A percentile compares a stretch with the other conserved stretches of the same genome.
Conservation (phyloP, 331 rosid genomes). For the Malus hybrid region DNA sequence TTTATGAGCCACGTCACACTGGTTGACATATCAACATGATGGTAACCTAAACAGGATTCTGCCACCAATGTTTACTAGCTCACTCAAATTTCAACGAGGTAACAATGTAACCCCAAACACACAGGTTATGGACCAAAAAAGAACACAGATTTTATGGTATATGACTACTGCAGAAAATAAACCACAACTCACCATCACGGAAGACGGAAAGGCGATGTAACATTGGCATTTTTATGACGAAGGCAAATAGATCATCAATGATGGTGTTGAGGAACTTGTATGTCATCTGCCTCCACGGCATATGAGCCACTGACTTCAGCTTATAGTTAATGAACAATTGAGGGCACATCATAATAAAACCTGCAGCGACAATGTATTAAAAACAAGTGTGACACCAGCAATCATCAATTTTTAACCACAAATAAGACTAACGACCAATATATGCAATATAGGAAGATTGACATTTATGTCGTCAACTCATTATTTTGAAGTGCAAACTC, state of each 20-base stretch:
- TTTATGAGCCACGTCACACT: neutral
- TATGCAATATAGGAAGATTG: neutral
- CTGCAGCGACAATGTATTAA: constrained; percentile 32
- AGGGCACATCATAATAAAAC: constrained; percentile 99
- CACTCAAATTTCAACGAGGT: neutral
- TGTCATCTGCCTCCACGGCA: constrained; percentile 99
- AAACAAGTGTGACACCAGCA: constrained; percentile 2
- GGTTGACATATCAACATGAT: neutral
- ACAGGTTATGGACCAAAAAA: neutral
- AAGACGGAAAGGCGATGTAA: constrained; percentile 93
- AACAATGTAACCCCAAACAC: neutral
- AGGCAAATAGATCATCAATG: constrained; percentile 95
- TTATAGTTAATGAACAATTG: constrained; percentile 95
- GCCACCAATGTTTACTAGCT: neutral
- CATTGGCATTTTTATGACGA: constrained; percentile 93
- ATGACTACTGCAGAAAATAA: neutral
- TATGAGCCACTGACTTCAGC: constrained; percentile 97
- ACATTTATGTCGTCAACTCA: neutral
- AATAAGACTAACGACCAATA: neutral
- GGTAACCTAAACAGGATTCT: neutral
- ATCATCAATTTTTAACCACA: neutral
- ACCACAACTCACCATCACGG: constrained; percentile 77
- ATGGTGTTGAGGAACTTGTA: constrained; percentile 98
- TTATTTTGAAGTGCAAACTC: neutral
- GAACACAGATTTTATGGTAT: neutral